Evolutionary conservation across 768 basidiomycete genomes (phyloP), one percentile per base, ranked within the genome.

Genomic region (Phlegmacium glaucopus): DNA sequence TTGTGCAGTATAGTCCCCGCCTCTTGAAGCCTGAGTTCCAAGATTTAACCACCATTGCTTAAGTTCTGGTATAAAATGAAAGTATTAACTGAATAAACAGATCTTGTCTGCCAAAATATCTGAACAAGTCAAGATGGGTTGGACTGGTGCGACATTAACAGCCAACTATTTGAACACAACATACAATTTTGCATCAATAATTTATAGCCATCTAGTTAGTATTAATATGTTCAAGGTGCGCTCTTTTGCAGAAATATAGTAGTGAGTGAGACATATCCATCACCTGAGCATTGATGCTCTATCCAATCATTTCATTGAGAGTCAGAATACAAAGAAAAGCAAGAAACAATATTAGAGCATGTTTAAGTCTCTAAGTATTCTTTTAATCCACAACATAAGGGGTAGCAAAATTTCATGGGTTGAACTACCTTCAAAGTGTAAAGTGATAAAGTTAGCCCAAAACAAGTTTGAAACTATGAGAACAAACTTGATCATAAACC

Each of bases 1-100:
- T 38, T 82, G 68, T 11, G 82, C 82, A 0, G 79, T 82, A 60
- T 82, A 83, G 6, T n/a, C n/a, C n/a, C 81, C 80, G 11, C 84
- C 83, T 28, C 85, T 70, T 27, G 61, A 87, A 86, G 0, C 72
- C 71, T 72, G 43, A 22, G 34, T 8, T 12, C 32, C n/a, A 26
- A 13, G 12, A 37, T 45, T n/a, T 18, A 55, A 42, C 26, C 26
- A 30, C 34, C 29, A 34, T 27, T 25, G 15, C 10, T 44, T 18
- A 8, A 22, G 27, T 4, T 41, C 9, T 8, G 11, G 28, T n/a
- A 32, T 16, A 13, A 38, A 16, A 25, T 18, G 10, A 55, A 59
- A 12, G 10, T 34, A 10, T 11, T 34, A 39, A 69, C 83, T 83
- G 51, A 85, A 83, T 30, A 87, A 71, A 52, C 74, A 84, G 11